Conservation (phyloP, 2,329 filamentous ascomycete species). For the Penicillium sp. region DNA sequence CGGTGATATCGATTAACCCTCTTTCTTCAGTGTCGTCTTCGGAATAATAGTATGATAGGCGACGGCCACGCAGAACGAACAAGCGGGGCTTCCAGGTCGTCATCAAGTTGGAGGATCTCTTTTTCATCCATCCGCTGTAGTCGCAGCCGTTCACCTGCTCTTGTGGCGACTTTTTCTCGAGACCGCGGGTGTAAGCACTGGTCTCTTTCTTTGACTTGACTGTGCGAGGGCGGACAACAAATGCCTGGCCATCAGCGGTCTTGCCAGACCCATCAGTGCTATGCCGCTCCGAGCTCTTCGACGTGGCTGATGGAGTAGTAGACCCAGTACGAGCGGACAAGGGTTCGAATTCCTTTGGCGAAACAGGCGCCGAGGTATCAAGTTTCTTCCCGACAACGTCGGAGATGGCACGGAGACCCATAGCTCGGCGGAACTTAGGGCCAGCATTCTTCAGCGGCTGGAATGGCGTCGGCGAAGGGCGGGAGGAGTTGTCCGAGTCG, state of each 20-base stretch:
- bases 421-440: conserved; percentile 59
- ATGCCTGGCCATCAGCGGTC: conserved; percentile 49
- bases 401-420: conserved; percentile 81
- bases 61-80: conserved; percentile 90
- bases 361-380: conserved; percentile 45
- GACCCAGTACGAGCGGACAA: conserved; percentile 79
- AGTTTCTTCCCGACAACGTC: conserved; percentile 65
- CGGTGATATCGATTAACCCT: conserved; percentile 95
- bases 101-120: conserved; percentile 94
- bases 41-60: conserved; percentile 93
- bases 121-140: conserved; percentile 99
- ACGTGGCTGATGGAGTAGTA: conserved; percentile 62
- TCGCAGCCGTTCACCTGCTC: conserved; percentile 86
- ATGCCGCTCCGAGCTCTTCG: conserved; percentile 76
- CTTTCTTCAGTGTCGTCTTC: conserved; percentile 91
- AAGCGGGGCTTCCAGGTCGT: conserved; percentile 95
- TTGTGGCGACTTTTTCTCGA: conserved; percentile 76
- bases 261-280: conserved; percentile 64
- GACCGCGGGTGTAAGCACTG: conserved; percentile 85
- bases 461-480: conserved; percentile 50
- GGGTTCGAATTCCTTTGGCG: conserved; percentile 56
- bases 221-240: conserved; percentile 54
- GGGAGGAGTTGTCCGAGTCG: conserved; percentile 54
- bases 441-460: conserved; percentile 60
- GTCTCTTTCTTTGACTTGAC: conserved; percentile 88